Evolutionary conservation across 768 basidiomycete species (phyloP), one percentile per base, ranked within the genome.

Genomic region (Lactarius deliciosus): DNA sequence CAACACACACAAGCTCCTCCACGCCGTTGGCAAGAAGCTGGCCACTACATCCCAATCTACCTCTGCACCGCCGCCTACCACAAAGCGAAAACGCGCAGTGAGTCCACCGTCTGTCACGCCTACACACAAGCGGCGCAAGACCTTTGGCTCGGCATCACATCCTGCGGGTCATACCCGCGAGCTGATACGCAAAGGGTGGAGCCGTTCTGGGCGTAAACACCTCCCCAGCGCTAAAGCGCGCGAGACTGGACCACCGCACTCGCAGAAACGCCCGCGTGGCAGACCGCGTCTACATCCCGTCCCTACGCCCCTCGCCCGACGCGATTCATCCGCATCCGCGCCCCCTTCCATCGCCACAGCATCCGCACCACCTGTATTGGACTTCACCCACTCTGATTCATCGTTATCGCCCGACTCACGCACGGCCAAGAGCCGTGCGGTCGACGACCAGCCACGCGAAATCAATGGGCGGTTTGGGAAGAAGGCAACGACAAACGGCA

Each of bases 401-500:
- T 38, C 60, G 13, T 30, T 20, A 47, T 53, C 62, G 20, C 50
- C 56, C 18, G 20, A 70, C 43, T 8, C 69, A 1, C 72, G 70
- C 22, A 80, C 76, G 63, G 78, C 81, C 36, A 79, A 81, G 71
- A 80, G 81, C 3, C 74, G 81, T 18, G 80, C 81, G 7, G 75
- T 80, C 40, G 79, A 82, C 50, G 74, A 76, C 13, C 88, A 90
- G 71, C 88, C 88, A 2, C 81, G 88, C 64, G 83, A 85, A 61
- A 76, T 76, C 20, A 88, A 89, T 68, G 88, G 88, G 53, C 80
- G 87, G 20, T 90, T 90, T 69, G 87, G 86, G 41, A 86, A 83
- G 77, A 88, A 89, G 73, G 79, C 77, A 41, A 77, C 76, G 20
- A 82, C 80, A 15, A 79, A 82, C 57, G 81, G 82, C 59, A 78